Conservation (phyloP, 495 filamentous ascomycete genomes). For the Hypomontagnella submonticulosa region DNA sequence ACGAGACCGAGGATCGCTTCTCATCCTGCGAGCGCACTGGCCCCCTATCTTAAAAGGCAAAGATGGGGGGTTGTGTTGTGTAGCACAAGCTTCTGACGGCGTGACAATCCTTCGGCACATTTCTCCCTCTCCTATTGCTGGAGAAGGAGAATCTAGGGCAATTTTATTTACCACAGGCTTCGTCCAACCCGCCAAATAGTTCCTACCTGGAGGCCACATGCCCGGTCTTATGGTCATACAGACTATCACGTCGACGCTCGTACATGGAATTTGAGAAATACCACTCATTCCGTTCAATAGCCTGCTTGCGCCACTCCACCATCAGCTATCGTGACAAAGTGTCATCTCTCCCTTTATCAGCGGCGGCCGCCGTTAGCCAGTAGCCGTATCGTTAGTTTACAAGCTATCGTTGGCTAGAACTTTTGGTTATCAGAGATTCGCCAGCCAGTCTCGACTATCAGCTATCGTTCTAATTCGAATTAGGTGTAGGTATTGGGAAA, state of each 20-base stretch:
- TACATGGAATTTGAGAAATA: constrained; percentile 31
- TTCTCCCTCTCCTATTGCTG: constrained; percentile 12
- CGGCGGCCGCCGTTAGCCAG: constrained; percentile 4
- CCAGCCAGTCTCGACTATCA: constrained; percentile 5
- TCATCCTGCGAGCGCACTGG: constrained; percentile 1
- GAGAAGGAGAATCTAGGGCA: constrained; percentile 4
- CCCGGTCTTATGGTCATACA: constrained; percentile 25
- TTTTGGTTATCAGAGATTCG: constrained; percentile 23
- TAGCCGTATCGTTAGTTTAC: constrained; percentile 15
- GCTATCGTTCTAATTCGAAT: constrained; percentile 19
- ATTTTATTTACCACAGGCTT: constrained; percentile 12
- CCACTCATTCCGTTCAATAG: constrained; percentile 20
- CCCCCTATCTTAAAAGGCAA: constrained; percentile 19
- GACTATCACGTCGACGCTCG: constrained; percentile 1
- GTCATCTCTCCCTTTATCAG: constrained; percentile 2
- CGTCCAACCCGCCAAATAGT: constrained; percentile 7
- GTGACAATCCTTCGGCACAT: constrained; percentile 36
- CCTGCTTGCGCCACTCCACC: constrained; percentile 17
- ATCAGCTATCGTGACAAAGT: constrained; percentile 39
- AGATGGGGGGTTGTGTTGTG: constrained; percentile 16
- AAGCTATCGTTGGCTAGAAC: constrained; percentile 12
- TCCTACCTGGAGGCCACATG: constrained; percentile 18
- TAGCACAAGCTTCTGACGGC: constrained; percentile 35
- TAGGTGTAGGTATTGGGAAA: constrained; percentile 1
- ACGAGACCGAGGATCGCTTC: not conserved